phyloP scores from a whole-genome alignment of 257 asterid genomes.

The Gentiana straminea region DNA sequence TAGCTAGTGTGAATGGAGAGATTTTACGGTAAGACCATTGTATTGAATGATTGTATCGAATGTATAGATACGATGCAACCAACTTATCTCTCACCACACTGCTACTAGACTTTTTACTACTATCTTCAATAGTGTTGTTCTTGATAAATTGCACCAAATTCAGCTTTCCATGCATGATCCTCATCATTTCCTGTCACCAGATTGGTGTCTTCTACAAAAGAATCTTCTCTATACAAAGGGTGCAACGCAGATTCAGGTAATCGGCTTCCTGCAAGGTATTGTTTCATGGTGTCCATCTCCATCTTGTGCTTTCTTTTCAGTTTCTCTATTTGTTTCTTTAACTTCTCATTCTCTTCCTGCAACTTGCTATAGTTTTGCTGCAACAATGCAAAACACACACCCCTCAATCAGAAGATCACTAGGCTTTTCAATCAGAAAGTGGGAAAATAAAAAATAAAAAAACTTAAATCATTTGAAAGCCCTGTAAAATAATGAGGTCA shows the following conservation, averaged over 20 bases:
- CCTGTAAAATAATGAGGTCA: too few relatives aligned
- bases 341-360: constrained; percentile 72
- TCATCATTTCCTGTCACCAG: constrained; percentile 31
- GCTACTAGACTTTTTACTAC: too few relatives aligned
- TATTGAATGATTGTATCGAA: too few relatives aligned
- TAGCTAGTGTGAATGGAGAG: too few relatives aligned
- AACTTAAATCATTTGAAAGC: too few relatives aligned
- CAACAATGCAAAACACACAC: not conserved
- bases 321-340: constrained; percentile 66
- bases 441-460: too few relatives aligned
- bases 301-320: constrained; percentile 82
- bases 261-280: constrained; percentile 79
- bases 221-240: constrained; percentile 45
- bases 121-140: constrained; percentile 42
- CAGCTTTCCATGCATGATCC: constrained; percentile 94
- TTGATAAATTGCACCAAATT: constrained; percentile 89
- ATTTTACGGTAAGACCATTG: too few relatives aligned
- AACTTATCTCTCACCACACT: too few relatives aligned
- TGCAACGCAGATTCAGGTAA: constrained; percentile 81
- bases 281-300: constrained; percentile 92
- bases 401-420: too few relatives aligned
- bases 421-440: too few relatives aligned
- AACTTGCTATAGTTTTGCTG: constrained; percentile 45
- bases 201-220: constrained; percentile 18
- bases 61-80: too few relatives aligned